Evolutionary conservation across 345 rosid genomes (phyloP), one percentile per base, ranked within the genome.

Genomic region (Toxicodendron radicans): DNA sequence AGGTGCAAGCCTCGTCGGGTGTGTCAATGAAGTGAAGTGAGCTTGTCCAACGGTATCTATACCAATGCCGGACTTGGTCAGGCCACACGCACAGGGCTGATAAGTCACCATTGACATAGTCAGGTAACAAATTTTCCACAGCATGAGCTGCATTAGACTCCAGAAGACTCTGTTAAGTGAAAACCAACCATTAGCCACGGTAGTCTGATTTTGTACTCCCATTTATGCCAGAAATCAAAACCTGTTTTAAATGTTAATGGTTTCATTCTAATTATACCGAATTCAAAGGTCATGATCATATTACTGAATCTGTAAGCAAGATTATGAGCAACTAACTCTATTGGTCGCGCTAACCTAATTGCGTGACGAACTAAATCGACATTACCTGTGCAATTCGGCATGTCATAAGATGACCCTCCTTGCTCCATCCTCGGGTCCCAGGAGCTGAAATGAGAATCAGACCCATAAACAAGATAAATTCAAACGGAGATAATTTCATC

Each of bases 371-470:
- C 12, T 11, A 5, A 10, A 33, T 27, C 5, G 30, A 59, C 49
- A 41, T 74, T 81, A 95, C 97, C 91, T 91, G 95, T 3, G 99
- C 97, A 46, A 95, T 90, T 77, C 90, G 85, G 73, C 97, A 95
- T 41, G 97, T 91, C 80, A 91, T 85, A 27, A 86, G 46, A 76
- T 95, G 99, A 71, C 97, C 99, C 82, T 95, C 99, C 81, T 91
- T 95, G 81, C 99, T 90, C 99, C 99, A 95, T 20, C 92, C 80
- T 7, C 53, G 75, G 51, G 87, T 84, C 43, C 77, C 82, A 14
- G 89, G 80, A 66, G 79, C 66, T 10, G 82, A 74, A 70, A 77
- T 64, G 58, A 66, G 76, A 76, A 81, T 79, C 78, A 88, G 46
- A 21, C 67, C 57, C 52, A 79, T 52, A 30, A 81, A 72, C 66